A percentile compares a stretch with the other conserved stretches of the same genome.
Evolutionary conservation across 257 asterid species (phyloP).

Genomic region (Anisodus tanguticus): DNA sequence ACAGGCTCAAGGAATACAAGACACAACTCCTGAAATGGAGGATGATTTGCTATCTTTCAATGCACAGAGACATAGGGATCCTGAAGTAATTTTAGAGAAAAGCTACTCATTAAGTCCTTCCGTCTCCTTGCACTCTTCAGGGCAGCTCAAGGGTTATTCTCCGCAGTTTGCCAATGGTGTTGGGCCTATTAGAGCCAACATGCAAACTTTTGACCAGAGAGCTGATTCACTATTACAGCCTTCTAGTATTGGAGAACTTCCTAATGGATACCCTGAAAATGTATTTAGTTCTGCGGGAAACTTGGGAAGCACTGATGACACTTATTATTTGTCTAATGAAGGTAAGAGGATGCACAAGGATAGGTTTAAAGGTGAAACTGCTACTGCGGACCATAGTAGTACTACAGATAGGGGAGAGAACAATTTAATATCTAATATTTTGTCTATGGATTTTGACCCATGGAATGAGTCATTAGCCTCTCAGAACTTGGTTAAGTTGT

Average conservation of each 20-base stretch:
- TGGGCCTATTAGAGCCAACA: constrained; percentile 42
- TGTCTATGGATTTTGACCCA: constrained; percentile 80
- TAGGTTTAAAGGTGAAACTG: constrained; percentile 47
- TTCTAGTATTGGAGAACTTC: constrained; percentile 46
- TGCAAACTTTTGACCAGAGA: constrained; percentile 56
- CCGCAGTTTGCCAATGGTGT: constrained; percentile 45
- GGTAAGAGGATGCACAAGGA: constrained; percentile 46
- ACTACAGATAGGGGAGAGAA: constrained; percentile 68
- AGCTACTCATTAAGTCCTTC: constrained; percentile 45
- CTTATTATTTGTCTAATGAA: constrained; percentile 44
- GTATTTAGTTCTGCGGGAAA: constrained; percentile 38
- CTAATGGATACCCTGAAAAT: constrained; percentile 52
- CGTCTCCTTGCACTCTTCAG: constrained; percentile 42
- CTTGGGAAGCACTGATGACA: constrained; percentile 44
- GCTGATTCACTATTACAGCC: constrained; percentile 49
- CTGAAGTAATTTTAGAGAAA: constrained; percentile 50
- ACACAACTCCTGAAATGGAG: constrained; percentile 47
- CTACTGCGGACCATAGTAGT: constrained; percentile 25
- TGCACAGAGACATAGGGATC: constrained; percentile 68
- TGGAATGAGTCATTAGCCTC: constrained; percentile 78
- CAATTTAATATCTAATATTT: constrained; percentile 83
- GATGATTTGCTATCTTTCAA: constrained; percentile 65
- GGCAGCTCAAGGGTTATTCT: constrained; percentile 46
- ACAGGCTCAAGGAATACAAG: constrained; percentile 39
- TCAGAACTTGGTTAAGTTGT: constrained; percentile 63